These are phyloP conservation scores for Phytophthora pistaciae DNA, from an alignment of 352 stramenopile genomes.

Conservation along the genomic window DNA sequence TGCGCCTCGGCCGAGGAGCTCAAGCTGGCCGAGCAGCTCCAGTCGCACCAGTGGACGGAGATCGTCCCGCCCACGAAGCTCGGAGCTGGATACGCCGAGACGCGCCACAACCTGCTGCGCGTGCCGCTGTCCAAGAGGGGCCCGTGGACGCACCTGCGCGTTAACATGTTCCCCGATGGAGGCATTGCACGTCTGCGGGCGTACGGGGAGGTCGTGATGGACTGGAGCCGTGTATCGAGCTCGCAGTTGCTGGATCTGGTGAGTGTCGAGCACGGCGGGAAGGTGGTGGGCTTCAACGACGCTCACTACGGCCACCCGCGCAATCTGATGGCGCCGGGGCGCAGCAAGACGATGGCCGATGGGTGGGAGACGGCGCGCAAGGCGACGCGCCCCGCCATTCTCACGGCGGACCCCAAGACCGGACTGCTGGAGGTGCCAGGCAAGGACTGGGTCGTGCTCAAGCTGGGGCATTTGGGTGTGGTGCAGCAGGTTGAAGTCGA, in stretches of 20 bases:
- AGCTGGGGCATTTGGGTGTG: slow-evolving; percentile 84
- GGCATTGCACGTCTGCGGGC: slow-evolving; percentile 92
- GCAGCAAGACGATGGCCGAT: slow-evolving; percentile 93
- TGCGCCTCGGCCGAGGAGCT: slow-evolving; percentile 53
- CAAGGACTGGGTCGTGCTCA: slow-evolving; percentile 94
- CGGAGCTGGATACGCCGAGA: slow-evolving; percentile 86
- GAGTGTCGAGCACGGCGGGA: slow-evolving; percentile 82
- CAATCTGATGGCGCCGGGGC: slow-evolving; percentile 89
- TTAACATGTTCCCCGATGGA: slow-evolving; percentile 96
- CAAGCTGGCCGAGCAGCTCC: slow-evolving; percentile 53
- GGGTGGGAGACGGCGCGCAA: slow-evolving; percentile 96
- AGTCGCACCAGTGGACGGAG: slow-evolving; percentile 69
- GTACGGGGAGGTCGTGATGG: slow-evolving; percentile 70
- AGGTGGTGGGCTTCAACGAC: slow-evolving; percentile 92
- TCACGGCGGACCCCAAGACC: slow-evolving; percentile 53
- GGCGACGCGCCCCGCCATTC: slow-evolving; percentile 78
- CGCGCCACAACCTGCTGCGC: slow-evolving; percentile 87
- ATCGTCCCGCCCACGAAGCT: slow-evolving; percentile 64
- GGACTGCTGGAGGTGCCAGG: slow-evolving; percentile 74
- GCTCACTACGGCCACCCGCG: slow-evolving; percentile 95
- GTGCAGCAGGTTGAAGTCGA: slow-evolving; percentile 88
- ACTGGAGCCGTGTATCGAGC: slow-evolving; percentile 64
- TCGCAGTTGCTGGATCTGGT: slow-evolving; percentile 88
- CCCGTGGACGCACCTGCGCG: slow-evolving; percentile 88
- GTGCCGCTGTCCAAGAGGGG: slow-evolving; percentile 43